Base-by-base conservation (phyloP, 371 early-diverging fungal genomes). In the Conidiobolus coronatus region DNA sequence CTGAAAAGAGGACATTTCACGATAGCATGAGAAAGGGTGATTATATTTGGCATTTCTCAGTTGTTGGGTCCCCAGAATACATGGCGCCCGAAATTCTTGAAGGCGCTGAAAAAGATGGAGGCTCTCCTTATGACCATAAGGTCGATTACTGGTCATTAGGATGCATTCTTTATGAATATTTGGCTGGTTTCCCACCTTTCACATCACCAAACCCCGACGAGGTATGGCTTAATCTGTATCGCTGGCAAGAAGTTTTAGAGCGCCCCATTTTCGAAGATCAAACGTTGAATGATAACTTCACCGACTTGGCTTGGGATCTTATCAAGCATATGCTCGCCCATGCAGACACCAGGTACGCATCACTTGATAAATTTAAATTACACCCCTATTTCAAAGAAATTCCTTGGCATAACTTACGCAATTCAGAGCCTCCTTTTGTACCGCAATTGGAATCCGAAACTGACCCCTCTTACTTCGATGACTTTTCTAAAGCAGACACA, bases 101-200 rank as follows among this genome's bases (percentile, higher is more conserved):
- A 11, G 66, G 67, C 11, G 58, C 55, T 6, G 79, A 77, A 40
- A 75, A 77, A 53, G 73, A 70, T 41, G 64, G 63, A 23, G 60
- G 57, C n/a, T 13, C 34, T 14, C 14, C 43, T 15, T 90, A 91
- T 55, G 84, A 77, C 50, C 69, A 71, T 29, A 62, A 61, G 1
- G 81, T 79, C 2, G 94, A 91, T 52, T 82, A 79, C 49, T 91
- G 92, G 92, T 69, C 79, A 19, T 56, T 90, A 33, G 92, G 92
- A 0, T 82, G 85, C 55, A 86, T 93, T 37, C 52, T 93, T 34
- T 91, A 84, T 67, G 92, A 93, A 64, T 75, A 74, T 49, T 62
- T 77, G 36, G 65, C 73, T 19, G 81, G 79, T 4, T 80, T 71
- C 55, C 77, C 84, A 36, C 84, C 86, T 7, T 86, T 84, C 60